These are phyloP conservation scores for Colletotrichum acutatum DNA, from an alignment of 2,329 filamentous ascomycete genomes.

Conservation along the genomic window DNA sequence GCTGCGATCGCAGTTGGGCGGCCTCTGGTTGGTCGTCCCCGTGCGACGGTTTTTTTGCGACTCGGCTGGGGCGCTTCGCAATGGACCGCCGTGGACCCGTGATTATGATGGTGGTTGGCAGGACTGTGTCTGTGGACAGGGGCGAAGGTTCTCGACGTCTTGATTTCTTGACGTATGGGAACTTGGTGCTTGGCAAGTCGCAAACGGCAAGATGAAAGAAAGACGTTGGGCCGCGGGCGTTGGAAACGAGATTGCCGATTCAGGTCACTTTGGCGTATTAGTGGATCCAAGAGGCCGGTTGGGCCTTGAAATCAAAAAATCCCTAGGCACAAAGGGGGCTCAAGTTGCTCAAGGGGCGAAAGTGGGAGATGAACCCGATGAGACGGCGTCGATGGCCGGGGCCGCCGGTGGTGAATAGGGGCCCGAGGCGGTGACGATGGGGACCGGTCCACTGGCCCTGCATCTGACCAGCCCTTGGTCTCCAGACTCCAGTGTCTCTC, in stretches of 20 bases:
- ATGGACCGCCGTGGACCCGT: not conserved
- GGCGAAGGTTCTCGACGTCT: not conserved
- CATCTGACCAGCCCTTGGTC: not conserved
- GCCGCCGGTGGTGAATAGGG: constrained; percentile 30
- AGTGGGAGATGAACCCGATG: constrained; percentile 27
- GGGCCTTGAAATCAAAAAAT: constrained; percentile 26
- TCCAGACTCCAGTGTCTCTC: not conserved
- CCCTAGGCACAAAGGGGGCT: constrained; percentile 16
- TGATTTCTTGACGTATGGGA: not conserved
- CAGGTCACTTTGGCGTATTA: constrained; percentile 25
- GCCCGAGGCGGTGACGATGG: constrained; percentile 29
- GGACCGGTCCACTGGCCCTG: constrained; percentile 5
- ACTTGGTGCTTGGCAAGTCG: not conserved
- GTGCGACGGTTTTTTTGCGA: not conserved
- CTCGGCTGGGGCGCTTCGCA: constrained; percentile 23
- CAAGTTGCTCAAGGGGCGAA: constrained; percentile 14
- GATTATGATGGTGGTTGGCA: not conserved
- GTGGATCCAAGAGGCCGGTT: constrained; percentile 24
- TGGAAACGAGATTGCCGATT: constrained; percentile 32
- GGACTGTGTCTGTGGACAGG: not conserved
- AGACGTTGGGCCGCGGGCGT: not conserved
- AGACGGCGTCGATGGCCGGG: constrained; percentile 21
- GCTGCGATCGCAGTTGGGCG: constrained; percentile 12
- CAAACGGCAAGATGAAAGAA: not conserved
- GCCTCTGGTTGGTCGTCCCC: constrained; percentile 12